phyloP scores from a whole-genome alignment of 768 basidiomycete genomes.

The Psilocybe cyanescens region DNA sequence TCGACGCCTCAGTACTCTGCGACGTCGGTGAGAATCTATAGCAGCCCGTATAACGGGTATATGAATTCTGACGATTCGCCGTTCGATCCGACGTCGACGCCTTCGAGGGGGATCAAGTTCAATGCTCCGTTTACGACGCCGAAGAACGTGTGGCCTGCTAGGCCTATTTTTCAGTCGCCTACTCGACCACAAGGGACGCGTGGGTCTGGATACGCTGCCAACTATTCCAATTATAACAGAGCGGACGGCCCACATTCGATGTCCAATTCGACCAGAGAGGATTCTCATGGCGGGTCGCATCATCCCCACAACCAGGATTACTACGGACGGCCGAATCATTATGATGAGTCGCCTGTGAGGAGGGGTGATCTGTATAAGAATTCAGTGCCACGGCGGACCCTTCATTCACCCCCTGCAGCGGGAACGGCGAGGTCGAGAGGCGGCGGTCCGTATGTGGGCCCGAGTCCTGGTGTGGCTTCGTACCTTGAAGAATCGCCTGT shows the following conservation, averaged over 20 bases:
- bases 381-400: conserved; percentile 24
- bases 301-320: conserved; percentile 19
- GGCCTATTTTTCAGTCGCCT: conserved; percentile 49
- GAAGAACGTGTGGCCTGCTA: conserved; percentile 54
- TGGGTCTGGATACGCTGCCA: background rate
- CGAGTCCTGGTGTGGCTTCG: conserved; percentile 17
- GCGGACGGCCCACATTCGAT: conserved; percentile 15
- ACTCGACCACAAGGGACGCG: conserved; percentile 46
- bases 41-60: conserved; percentile 36
- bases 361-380: conserved; percentile 34
- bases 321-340: conserved; percentile 29
- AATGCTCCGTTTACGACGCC: conserved; percentile 62
- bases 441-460: conserved; percentile 7
- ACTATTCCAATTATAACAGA: background rate
- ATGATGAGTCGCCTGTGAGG: conserved; percentile 61
- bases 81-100: conserved; percentile 82
- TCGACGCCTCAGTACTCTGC: conserved; percentile 53
- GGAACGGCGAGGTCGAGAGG: background rate
- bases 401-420: conserved; percentile 32
- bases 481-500: conserved; percentile 39
- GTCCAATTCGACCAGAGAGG: conserved; percentile 12
- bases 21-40: conserved; percentile 43
- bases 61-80: conserved; percentile 51
- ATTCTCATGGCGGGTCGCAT: conserved; percentile 16
- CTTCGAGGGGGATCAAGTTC: conserved; percentile 77